These are phyloP conservation scores for Podospora anserina DNA, from an alignment of 495 filamentous ascomycete species.

Conservation along the genomic window DNA sequence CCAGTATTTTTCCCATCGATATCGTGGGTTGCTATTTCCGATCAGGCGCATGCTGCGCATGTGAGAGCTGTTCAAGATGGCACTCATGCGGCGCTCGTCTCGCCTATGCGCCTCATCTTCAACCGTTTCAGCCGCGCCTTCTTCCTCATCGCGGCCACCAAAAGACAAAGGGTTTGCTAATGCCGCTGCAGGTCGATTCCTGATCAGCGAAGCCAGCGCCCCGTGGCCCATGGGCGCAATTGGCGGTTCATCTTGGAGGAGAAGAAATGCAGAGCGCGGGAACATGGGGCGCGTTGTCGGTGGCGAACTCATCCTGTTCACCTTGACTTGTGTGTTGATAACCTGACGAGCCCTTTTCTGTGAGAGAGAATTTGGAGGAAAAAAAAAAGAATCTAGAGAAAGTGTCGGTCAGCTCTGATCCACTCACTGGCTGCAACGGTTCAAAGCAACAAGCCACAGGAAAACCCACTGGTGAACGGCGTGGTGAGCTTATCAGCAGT, in stretches of 20 bases:
- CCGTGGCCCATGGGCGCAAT: conserved; percentile 31
- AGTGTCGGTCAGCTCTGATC: neutral
- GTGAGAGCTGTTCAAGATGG: conserved; percentile 60
- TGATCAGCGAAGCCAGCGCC: conserved; percentile 39
- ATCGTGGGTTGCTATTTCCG: conserved; percentile 70
- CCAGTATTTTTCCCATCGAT: conserved; percentile 72
- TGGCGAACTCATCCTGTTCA: conserved; percentile 22
- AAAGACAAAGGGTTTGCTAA: conserved; percentile 7
- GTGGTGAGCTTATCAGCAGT: neutral
- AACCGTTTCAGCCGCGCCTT: conserved; percentile 11
- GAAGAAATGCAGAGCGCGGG: conserved; percentile 23
- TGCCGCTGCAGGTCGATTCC: conserved; percentile 29
- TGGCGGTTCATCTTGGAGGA: conserved; percentile 38
- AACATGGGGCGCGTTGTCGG: conserved; percentile 22
- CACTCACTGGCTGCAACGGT: neutral
- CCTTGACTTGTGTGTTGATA: neutral
- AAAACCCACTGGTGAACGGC: neutral
- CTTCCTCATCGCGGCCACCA: conserved; percentile 31
- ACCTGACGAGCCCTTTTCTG: neutral
- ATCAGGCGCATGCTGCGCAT: conserved; percentile 77
- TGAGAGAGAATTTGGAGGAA: neutral
- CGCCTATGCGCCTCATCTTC: conserved; percentile 39
- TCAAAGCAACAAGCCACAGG: neutral
- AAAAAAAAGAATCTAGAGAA: neutral
- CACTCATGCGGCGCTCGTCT: conserved; percentile 51